A percentile compares a stretch with the other conserved stretches of the same genome.
Conservation (phyloP, 83 land plant genomes). For the Picea abies region DNA sequence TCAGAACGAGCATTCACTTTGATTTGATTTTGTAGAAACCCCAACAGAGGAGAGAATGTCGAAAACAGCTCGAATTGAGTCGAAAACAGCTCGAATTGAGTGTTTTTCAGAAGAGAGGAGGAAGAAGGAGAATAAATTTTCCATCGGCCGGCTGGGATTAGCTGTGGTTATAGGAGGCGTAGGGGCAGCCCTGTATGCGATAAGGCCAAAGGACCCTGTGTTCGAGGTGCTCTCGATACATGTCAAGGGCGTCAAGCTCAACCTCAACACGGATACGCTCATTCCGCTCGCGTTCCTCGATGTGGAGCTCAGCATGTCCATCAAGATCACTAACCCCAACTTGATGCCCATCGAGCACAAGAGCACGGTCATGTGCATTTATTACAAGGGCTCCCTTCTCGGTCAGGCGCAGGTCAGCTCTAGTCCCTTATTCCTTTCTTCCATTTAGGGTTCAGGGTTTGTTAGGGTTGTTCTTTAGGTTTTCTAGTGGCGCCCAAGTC, state of each 20-base stretch:
- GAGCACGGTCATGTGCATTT: slow-evolving; percentile 77
- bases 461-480: not conserved
- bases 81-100: too few species aligned
- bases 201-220: slow-evolving; percentile 67
- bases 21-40: too few species aligned
- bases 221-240: slow-evolving; percentile 74
- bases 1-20: too few species aligned
- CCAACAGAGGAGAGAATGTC: too few species aligned
- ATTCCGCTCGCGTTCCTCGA: slow-evolving; percentile 74
- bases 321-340: slow-evolving; percentile 88
- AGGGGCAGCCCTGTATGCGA: slow-evolving; percentile 26
- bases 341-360: slow-evolving; percentile 64
- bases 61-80: too few species aligned
- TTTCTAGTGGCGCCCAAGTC: too few species aligned
- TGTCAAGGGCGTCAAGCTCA: slow-evolving; percentile 69
- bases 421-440: not conserved
- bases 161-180: slow-evolving; percentile 56
- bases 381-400: slow-evolving; percentile 74
- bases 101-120: too few species aligned
- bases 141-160: not conserved
- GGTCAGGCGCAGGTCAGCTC: slow-evolving; percentile 55
- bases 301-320: slow-evolving; percentile 59
- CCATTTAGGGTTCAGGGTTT: not conserved
- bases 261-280: slow-evolving; percentile 40
- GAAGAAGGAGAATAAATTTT: too few species aligned